Base-by-base conservation (phyloP, 148 eudicot genomes). In the Diospyros lotus region DNA sequence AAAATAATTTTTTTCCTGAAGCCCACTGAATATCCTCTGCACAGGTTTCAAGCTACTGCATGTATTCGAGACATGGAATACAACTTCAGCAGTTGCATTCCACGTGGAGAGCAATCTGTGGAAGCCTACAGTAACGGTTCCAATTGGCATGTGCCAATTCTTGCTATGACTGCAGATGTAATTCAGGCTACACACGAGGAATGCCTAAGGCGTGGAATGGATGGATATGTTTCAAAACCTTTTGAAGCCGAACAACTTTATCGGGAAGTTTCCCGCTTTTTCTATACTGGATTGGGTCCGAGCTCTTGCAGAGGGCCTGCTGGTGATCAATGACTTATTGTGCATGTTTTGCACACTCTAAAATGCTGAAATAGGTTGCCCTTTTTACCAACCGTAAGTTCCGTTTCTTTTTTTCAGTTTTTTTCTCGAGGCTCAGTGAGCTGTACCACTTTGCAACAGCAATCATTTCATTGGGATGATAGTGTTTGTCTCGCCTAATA, bases 161-260 rank as follows among this genome's bases (percentile, higher is more conserved):
- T 95, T 73, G 97, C 98, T 62, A 95, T 95, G 98, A 95, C 98
- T 4, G 98, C 98, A 45, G 98, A 95, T 52, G 97, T 95, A 38
- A 90, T 95, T 69, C 98, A 95, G 77, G 97, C 98, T 50, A 95
- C 98, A 11, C 89, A 92, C 40, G 98, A 95, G 74, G 80, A 89
- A 69, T 92, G 98, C 85, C 69, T 79, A 0, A 88, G 71, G 82
- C 79, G 82, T 64, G 96, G 93, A 65, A 95, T 95, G 98, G 96
- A 95, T 83, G 98, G 98, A 51, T 95, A 92, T 66, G 98, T 95
- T 52, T 90, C 98, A 1, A 95, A 95, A 80, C 98, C 98, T 15
- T 92, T 95, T 54, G 98, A 90, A 79, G 96, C 96, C 1, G 92
- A 89, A 76, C 96, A 92, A 74, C 96, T 95, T 41, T 95, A 90